Evolutionary conservation across 2,329 filamentous ascomycete species (phyloP).

Genomic region (Aspergillus sergii): DNA sequence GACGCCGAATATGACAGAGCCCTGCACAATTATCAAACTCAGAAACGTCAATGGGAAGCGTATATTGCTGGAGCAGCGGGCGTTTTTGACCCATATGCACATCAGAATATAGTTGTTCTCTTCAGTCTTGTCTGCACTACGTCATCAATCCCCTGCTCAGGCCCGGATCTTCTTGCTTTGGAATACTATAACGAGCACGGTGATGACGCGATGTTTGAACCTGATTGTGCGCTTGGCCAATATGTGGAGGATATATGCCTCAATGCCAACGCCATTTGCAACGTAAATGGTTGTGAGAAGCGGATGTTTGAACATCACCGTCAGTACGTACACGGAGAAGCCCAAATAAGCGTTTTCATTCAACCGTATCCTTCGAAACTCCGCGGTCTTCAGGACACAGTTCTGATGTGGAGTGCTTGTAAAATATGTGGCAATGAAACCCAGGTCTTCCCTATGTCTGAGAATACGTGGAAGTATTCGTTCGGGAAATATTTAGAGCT

Average conservation of each 20-base stretch:
- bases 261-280: slow-evolving; percentile 74
- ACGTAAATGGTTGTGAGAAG: slow-evolving; percentile 80
- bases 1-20: slow-evolving; percentile 97
- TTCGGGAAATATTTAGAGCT: slow-evolving; percentile 98
- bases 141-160: slow-evolving; percentile 89
- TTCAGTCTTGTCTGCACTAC: slow-evolving; percentile 93
- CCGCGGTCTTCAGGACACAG: slow-evolving; percentile 69
- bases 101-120: slow-evolving; percentile 93
- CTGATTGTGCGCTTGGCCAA: slow-evolving; percentile 90
- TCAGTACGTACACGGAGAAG: slow-evolving; percentile 95
- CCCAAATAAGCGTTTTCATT: slow-evolving; percentile 87
- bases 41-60: slow-evolving; percentile 94
- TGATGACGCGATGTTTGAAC: slow-evolving; percentile 67
- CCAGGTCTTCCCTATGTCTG: slow-evolving; percentile 85
- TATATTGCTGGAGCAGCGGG: slow-evolving; percentile 87
- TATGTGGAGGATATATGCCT: slow-evolving; percentile 90
- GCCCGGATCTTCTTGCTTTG: slow-evolving; percentile 85
- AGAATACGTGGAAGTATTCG: slow-evolving; percentile 95
- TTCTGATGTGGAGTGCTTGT: slow-evolving; percentile 98
- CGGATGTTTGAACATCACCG: slow-evolving; percentile 91
- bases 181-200: slow-evolving; percentile 93
- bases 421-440: slow-evolving; percentile 90
- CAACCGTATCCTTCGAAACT: slow-evolving; percentile 72
- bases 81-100: slow-evolving; percentile 90
- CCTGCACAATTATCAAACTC: slow-evolving; percentile 87